Evolutionary conservation across 345 rosid species (phyloP).

Genomic region (Citropsis articulata): DNA sequence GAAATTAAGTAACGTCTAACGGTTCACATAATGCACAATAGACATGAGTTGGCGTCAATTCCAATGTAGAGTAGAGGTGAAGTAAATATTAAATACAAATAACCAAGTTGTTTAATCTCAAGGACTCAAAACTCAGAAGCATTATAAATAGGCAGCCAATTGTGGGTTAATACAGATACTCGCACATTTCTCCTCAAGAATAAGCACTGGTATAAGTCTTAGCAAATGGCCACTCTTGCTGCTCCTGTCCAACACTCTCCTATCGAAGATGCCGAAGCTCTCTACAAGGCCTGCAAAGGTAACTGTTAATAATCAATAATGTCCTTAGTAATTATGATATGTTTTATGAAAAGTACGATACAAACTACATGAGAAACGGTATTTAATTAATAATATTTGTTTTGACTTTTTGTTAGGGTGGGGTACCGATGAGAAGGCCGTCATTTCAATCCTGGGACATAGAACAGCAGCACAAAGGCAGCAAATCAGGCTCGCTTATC

Average conservation of each 20-base stretch:
- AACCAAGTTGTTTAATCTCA: neutral
- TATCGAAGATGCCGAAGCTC: conserved; percentile 31
- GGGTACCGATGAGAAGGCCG: conserved; percentile 52
- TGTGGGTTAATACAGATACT: too few relatives aligned
- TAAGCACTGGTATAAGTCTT: too few relatives aligned
- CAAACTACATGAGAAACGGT: too few relatives aligned
- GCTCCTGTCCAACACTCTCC: conserved; percentile 15
- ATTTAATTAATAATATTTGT: too few relatives aligned
- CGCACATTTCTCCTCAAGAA: neutral
- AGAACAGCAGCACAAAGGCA: conserved; percentile 55
- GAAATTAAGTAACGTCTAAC: neutral
- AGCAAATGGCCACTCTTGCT: conserved; percentile 19
- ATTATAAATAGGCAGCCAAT: neutral
- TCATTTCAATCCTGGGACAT: conserved; percentile 44
- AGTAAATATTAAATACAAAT: neutral
- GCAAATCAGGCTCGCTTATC: conserved; percentile 49
- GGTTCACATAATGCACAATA: neutral
- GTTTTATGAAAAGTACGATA: too few relatives aligned
- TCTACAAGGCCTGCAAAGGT: conserved; percentile 34
- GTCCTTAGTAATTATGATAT: too few relatives aligned
- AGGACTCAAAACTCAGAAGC: neutral
- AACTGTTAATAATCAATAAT: neutral
- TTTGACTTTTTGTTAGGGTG: conserved; percentile 30
- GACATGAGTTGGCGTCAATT: neutral
- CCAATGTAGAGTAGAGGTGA: neutral